Base-by-base conservation (phyloP, 768 basidiomycete genomes). In the Amanita molliuscula region DNA sequence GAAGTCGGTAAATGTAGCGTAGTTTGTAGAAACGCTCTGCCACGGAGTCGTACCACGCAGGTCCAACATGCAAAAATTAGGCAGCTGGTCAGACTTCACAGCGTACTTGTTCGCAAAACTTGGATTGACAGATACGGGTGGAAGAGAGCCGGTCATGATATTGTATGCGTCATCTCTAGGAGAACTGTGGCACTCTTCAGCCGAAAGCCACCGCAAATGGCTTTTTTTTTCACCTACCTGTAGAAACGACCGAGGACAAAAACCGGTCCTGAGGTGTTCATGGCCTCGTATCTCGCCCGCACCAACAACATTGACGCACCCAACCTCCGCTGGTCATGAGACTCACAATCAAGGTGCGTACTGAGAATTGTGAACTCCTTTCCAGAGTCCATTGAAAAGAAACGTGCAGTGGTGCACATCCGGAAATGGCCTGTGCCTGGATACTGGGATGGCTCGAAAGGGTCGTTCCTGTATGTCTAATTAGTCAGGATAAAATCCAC, bases 231-330 rank as follows among this genome's bases (percentile, higher is more conserved):
- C n/a, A n/a, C 25, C 16, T 52, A 63, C 67, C 67, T 69, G 48
- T 80, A 79, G 55, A 80, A 77, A 60, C 79, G 77, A 0, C 77
- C 78, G 0, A 69, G 67, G 53, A 79, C 58, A 53, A 80, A 54
- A 1, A 80, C 72, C 0, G 76, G 71, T 1, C 58, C 60, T 6
- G 52, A 53, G 3, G 68, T 68, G 13, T 57, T 66, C 25, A 62
- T 58, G 1, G 74, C 74, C 56, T 78, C 78, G 56, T 68, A 76
- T 10, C 68, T 64, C 4, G 75, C 75, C 13, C 78, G 69, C 26
- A 64, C 61, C 42, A 79, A 69, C n/a, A 79, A 55, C 57, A 80
- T 63, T 5, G 76, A 77, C 3, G 77, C 78, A 23, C 68, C 77
- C n/a, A 76, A 64, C 25, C 65, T 67, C 21, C 78, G 67, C 58